Base-by-base conservation (phyloP, 768 basidiomycete genomes). In the Termitomyces sp. region DNA sequence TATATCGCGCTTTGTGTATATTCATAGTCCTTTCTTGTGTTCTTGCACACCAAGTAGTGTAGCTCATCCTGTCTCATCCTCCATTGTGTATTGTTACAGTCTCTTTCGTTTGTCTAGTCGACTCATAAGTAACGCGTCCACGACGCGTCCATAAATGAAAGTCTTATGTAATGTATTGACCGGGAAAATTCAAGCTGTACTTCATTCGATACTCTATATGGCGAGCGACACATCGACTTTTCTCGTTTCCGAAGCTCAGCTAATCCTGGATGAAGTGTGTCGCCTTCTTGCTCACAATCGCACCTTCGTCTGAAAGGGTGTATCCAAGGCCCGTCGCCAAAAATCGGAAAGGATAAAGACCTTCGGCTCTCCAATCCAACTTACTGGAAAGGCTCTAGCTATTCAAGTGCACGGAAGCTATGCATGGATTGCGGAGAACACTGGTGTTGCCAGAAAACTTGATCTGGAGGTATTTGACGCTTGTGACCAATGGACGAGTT, bases 391-490 rank as follows among this genome's bases (percentile, higher is more conserved):
- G 66, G 85, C 93, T 4, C 72, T 98, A 37, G 84, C 80, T 24
- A 76, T 97, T 6, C 74, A 84, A 26, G 72, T 97, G 45, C 74
- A 79, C 36, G 88, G 80, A 5, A 79, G 83, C 39, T 71, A 82
- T 22, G 93, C 85, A 0, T 98, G 92, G 91, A 86, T 93, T 45
- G 95, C 91, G 24, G 95, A 95, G 69, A 95, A 89, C 66, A 88
- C 91, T 0, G 83, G 86, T 55, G 79, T 87, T 6, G 81, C 86
- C 16, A 81, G 88, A 59, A 87, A 87, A 66, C 68, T 95, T 40
- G 85, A 93, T 66, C 72, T 98, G 18, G 82, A 91, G 79, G 96
- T 93, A 68, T 18, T 70, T 43, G 7, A 22, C n/a, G 2, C 16
- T 33, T 20, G 48, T 47, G 12, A 7, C 53, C 26, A 20, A 33